Evolutionary conservation across 2,329 filamentous ascomycete species (phyloP).

Genomic region (Talaromyces sp.): DNA sequence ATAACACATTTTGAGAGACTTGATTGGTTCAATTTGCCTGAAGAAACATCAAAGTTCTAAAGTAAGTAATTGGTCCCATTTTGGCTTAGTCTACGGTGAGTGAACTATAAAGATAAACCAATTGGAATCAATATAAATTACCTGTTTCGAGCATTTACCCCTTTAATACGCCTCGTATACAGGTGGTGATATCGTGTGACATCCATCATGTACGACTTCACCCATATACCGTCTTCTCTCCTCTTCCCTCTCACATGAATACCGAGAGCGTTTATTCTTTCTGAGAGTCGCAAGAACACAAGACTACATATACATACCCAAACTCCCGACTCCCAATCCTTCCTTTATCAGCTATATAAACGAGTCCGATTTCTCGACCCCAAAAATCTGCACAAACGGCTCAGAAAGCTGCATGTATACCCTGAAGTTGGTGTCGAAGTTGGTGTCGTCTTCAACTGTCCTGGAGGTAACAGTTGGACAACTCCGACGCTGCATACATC

Average conservation of each 20-base stretch:
- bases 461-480: neutral
- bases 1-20: neutral
- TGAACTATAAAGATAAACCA: neutral
- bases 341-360: neutral
- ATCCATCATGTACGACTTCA: neutral
- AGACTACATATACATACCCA: neutral
- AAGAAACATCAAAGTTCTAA: constrained; percentile 6
- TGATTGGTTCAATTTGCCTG: neutral
- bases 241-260: neutral
- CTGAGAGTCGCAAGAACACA: neutral
- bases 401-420: neutral
- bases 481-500: constrained; percentile 7
- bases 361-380: neutral
- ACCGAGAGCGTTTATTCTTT: neutral
- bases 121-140: neutral
- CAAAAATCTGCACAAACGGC: neutral
- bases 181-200: neutral
- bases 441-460: neutral
- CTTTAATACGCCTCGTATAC: neutral
- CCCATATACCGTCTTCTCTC: neutral
- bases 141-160: neutral
- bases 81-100: neutral
- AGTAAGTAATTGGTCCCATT: neutral
- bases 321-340: neutral
- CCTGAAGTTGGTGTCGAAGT: neutral